Evolutionary conservation across 257 asterid species (phyloP).

Genomic region (Agastache rugosa): DNA sequence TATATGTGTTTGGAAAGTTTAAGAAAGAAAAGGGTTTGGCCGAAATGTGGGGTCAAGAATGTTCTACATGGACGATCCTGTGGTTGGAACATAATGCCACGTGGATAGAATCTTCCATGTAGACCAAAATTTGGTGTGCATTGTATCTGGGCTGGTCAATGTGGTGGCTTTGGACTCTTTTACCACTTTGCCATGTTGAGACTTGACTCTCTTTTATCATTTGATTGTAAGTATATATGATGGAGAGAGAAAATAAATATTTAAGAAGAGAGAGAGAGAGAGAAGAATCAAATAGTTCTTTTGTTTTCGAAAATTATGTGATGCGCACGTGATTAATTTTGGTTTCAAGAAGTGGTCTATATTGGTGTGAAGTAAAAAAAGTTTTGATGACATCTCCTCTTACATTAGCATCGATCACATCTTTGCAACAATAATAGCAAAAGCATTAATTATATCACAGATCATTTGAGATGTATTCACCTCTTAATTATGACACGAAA

Average conservation of each 20-base stretch:
- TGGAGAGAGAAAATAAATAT: too few species aligned
- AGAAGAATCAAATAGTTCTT: neutral
- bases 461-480: too few species aligned
- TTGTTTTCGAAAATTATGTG: neutral
- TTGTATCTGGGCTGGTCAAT: conserved; percentile 58
- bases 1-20: conserved; percentile 35
- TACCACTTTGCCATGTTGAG: conserved; percentile 29
- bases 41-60: conserved; percentile 6
- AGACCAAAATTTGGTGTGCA: conserved; percentile 37
- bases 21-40: conserved; percentile 9
- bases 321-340: conserved; percentile 34
- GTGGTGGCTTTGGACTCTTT: conserved; percentile 52
- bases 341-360: conserved; percentile 15
- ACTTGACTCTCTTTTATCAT: conserved; percentile 2
- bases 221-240: neutral
- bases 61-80: conserved; percentile 44
- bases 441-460: too few species aligned
- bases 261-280: neutral
- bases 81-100: conserved; percentile 41
- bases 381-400: conserved; percentile 13
- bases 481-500: too few species aligned
- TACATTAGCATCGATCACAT: neutral
- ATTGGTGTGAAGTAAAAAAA: conserved; percentile 35
- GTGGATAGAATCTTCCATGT: conserved; percentile 50
- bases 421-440: too few species aligned